Base-by-base conservation (phyloP, 148 eudicot species). In the Nyssa sinensis region DNA sequence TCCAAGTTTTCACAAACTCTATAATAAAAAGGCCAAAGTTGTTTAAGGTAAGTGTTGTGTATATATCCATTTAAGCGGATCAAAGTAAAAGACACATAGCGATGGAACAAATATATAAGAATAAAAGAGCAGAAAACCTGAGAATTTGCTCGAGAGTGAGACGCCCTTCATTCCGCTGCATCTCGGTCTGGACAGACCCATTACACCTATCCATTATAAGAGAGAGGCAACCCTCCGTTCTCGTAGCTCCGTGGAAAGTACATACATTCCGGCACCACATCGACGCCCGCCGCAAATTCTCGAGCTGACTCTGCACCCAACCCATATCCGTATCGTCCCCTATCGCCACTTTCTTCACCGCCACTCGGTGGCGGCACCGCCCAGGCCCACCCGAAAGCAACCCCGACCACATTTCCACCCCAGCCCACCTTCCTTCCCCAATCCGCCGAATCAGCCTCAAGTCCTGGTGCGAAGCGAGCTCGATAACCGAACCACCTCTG, bases 181-280 rank as follows among this genome's bases (percentile, higher is more conserved):
- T 94, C 79, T 87, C 98, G 1, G 94, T 90, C 77, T 81, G 85
- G 14, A 94, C 88, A 4, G 98, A 89, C 35, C 96, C 96, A 34
- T 73, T 76, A 77, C 98, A 94, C 81, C 83, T 89, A 83, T 94
- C 96, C 89, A 88, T 87, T 1, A 94, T 87, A 72, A 94, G 81
- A 31, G 87, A 82, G 6, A 94, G 74, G 37, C 85, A 76, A 33
- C 79, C 85, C 49, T 87, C 92, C 74, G 80, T 31, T 78, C 80
- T 86, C 0, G 71, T 77, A 16, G 75, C 87, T 23, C 97, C 98
- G 74, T 94, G 96, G 72, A 92, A 90, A 24, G 81, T 79, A 65
- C 97, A 92, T 17, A 94, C 97, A 82, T 90, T 93, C 81, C 98
- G 71, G 71, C 98, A 94, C 98, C 98, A 94, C 92, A 90, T 90